Evolutionary conservation across 805 yeast species (phyloP).

Genomic region (Kuraishia cidri): DNA sequence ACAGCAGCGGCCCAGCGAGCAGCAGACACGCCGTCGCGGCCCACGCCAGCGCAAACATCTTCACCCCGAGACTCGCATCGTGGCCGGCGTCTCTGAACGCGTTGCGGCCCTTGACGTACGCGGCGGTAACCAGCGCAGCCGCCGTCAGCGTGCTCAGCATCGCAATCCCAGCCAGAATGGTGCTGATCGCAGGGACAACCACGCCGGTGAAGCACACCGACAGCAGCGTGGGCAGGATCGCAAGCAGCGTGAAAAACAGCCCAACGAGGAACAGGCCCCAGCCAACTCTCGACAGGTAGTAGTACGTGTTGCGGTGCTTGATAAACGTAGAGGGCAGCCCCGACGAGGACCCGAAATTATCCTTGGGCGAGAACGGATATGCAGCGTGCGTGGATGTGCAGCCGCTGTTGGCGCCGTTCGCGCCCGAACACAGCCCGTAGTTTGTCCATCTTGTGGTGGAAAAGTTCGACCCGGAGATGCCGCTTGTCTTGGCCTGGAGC

Average conservation of each 20-base stretch:
- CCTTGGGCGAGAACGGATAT: conserved; percentile 76
- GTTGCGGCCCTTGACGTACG: conserved; percentile 42
- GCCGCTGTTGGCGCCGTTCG: conserved; percentile 32
- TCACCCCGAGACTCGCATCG: conserved; percentile 32
- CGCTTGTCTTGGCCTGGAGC: conserved; percentile 66
- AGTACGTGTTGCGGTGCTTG: conserved; percentile 40
- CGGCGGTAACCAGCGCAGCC: conserved; percentile 43
- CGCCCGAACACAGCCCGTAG: conserved; percentile 48
- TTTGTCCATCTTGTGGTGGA: conserved; percentile 67
- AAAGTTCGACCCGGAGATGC: conserved; percentile 35
- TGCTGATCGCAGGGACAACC: conserved; percentile 23
- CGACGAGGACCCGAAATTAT: conserved; percentile 50
- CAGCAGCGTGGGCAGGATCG: conserved; percentile 18
- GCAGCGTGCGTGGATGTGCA: conserved; percentile 60
- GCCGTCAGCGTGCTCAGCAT: conserved; percentile 34
- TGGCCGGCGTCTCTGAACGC: conserved; percentile 35
- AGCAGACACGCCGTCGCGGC: conserved; percentile 23
- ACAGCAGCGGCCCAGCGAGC: too few relatives aligned
- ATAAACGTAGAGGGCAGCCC: conserved; percentile 49
- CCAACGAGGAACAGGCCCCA: conserved; percentile 58
- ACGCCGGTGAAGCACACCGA: conserved; percentile 9
- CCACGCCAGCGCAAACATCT: conserved; percentile 60
- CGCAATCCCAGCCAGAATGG: conserved; percentile 18
- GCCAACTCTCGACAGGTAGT: conserved; percentile 59
- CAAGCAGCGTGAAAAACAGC: conserved; percentile 41